Evolutionary conservation across 2,329 filamentous ascomycete species (phyloP), one percentile per base, ranked within the genome.

Genomic region (Cyphellophora europaea): DNA sequence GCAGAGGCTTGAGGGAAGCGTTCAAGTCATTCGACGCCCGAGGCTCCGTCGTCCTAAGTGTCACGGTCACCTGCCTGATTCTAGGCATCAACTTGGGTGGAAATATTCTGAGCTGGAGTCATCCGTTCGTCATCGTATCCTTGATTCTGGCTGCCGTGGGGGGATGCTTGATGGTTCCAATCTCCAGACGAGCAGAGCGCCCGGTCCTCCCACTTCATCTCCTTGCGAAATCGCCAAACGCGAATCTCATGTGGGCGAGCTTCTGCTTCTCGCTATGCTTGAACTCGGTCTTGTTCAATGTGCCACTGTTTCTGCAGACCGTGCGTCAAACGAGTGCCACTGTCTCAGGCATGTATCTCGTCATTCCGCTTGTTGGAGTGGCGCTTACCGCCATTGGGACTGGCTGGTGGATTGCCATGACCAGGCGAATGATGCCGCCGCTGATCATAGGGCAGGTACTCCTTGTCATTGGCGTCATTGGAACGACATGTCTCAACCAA

Each of bases 281-380:
- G 12, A 76, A 74, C 47, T 67, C 72, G 6, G 65, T 78, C 30
- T 49, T 73, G 13, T 78, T 78, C 51, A 78, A 78, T 53, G 66
- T 72, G n/a, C 79, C 79, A 1, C 63, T 84, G 8, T 84, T 76
- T 61, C 82, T 81, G 57, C 78, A 82, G 52, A 76, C 74, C 36
- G 77, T 82, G 11, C 69, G 80, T 18, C 70, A 79, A 33, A 74
- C 75, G 38, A 67, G 66, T 10, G 74, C 80, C 14, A 82, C 79
- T 0, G 59, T 65, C 8, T 82, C 79, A 0, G 79, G 79, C n/a
- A 69, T 82, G 17, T 72, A 74, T 29, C 74, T 85, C 30, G 68
- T 80, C 17, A 60, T 77, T 6, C 77, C 77, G 3, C 71, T 72
- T 2, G 44, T 74, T 16, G 66, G 56, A 3, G 51, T 59, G 17